Base-by-base conservation (phyloP, 805 yeast species). In the Vanderwaltozyma yarrowii region DNA sequence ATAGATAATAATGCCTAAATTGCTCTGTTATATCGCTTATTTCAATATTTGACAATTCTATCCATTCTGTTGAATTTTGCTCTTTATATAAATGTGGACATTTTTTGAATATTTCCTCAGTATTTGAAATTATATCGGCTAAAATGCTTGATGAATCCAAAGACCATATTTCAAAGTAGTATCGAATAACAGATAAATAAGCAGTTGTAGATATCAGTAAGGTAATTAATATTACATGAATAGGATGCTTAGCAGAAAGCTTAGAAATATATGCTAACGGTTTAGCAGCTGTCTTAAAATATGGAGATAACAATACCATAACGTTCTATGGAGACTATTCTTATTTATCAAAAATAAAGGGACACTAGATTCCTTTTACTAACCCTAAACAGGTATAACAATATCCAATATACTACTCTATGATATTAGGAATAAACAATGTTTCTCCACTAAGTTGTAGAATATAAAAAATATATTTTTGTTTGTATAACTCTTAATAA, bases 181-280 rank as follows among this genome's bases (percentile, higher is more conserved):
- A 76, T 46, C 80, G 84, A 26, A 81, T 75, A 3, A 79, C 72
- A 3, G 88, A 71, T 40, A 88, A 68, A 58, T 88, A 89, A 8
- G 89, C 80, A 36, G 82, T 63, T 2, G 94, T 80, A 2, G 94
- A 94, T 27, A 85, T 56, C 33, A 87, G 62, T 11, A 89, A 70
- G 5, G 86, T 73, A 40, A 75, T 52, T 33, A 86, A 74, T 37
- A 88, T 78, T 37, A 86, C 72, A 60, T 88, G 97, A 47, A 89
- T 83, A n/a, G 98, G 98, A 54, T 78, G 72, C 42, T 74, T 72
- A 13, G 95, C 92, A 36, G 89, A 75, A 15, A 70, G 56, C 40
- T 56, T 63, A 9, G 76, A 69, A 25, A 65, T 41, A 41, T 65
- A 66, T 33, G 83, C 80, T 36, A 31, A 19, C 3, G 33, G 33